Percentiles rank a stretch among this genome's conserved stretches.
These are phyloP conservation scores for Postia placenta DNA, from an alignment of 768 basidiomycete species.

Conservation along the genomic window DNA sequence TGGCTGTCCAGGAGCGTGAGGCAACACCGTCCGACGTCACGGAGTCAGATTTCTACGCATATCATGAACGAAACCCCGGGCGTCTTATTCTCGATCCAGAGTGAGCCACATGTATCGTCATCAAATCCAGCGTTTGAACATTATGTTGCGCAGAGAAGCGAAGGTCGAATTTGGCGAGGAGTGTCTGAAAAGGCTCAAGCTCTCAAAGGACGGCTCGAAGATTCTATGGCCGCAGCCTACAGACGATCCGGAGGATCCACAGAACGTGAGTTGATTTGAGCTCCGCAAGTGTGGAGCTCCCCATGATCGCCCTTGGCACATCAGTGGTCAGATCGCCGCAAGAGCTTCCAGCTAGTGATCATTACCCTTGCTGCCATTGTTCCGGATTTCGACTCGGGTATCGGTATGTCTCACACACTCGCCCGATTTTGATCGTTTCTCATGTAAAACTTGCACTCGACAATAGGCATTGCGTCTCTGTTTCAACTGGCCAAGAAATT, in stretches of 20 bases:
- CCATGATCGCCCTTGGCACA: constrained; percentile 3
- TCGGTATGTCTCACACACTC: constrained; percentile 35
- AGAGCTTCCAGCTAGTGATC: constrained; percentile 51
- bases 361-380: constrained; percentile 60
- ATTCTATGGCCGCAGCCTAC: constrained; percentile 70
- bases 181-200: constrained; percentile 49
- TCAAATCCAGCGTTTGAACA: neutral
- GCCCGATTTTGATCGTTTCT: neutral
- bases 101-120: constrained; percentile 27
- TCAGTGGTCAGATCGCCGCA: constrained; percentile 50
- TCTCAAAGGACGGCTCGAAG: constrained; percentile 47
- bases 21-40: neutral
- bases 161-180: constrained; percentile 53
- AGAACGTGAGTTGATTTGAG: constrained; percentile 44
- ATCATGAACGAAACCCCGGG: constrained; percentile 52
- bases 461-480: constrained; percentile 50
- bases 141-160: constrained; percentile 43
- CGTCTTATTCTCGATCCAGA: constrained; percentile 56
- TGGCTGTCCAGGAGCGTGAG: neutral
- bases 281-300: too few species aligned
- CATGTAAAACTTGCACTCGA: neutral
- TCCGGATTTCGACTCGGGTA: constrained; percentile 63
- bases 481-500: constrained; percentile 53
- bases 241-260: constrained; percentile 57
- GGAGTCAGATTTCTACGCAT: constrained; percentile 14